A percentile compares a stretch with the other conserved stretches of the same genome.
These are phyloP conservation scores for Cystofilobasidium capitatum DNA, from an alignment of 768 basidiomycete genomes.

Conservation along the genomic window DNA sequence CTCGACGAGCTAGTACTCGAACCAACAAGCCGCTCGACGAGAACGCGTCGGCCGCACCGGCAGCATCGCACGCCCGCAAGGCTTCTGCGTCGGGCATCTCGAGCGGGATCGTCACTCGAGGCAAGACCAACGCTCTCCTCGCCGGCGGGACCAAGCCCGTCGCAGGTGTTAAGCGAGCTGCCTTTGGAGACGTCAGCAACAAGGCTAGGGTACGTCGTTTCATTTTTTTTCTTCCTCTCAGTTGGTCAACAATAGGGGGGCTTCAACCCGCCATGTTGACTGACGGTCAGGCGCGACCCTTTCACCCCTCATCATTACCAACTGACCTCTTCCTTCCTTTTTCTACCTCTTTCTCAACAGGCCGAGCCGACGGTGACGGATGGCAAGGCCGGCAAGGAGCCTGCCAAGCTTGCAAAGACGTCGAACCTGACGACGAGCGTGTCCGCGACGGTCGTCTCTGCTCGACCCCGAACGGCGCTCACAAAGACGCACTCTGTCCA, in stretches of 20 bases:
- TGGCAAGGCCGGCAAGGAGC: slow-evolving; percentile 7
- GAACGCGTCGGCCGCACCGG: slow-evolving; percentile 33
- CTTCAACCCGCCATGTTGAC: slow-evolving; percentile 35
- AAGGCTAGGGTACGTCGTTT: slow-evolving; percentile 54
- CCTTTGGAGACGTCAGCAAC: slow-evolving; percentile 70
- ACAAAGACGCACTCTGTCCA: slow-evolving; percentile 12
- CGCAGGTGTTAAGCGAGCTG: slow-evolving; percentile 53
- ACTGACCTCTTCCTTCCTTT: slow-evolving; percentile 6
- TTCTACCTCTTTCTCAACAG: not conserved
- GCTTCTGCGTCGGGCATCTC: slow-evolving; percentile 30
- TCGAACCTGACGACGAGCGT: not conserved
- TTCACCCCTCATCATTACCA: slow-evolving; percentile 33
- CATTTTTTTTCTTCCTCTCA: slow-evolving; percentile 5
- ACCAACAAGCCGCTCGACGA: slow-evolving; percentile 33
- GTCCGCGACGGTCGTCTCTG: not conserved
- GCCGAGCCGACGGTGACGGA: slow-evolving; percentile 11
- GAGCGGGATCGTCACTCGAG: slow-evolving; percentile 11
- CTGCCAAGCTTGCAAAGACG: not conserved
- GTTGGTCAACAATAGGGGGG: no score
- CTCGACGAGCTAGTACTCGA: slow-evolving; percentile 30
- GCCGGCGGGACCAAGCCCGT: slow-evolving; percentile 45
- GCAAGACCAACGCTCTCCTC: slow-evolving; percentile 37
- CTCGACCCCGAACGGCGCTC: not conserved
- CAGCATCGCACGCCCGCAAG: slow-evolving; percentile 30
- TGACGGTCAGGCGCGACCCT: slow-evolving; percentile 46